phyloP scores from a whole-genome alignment of 192 early-diverging fungal genomes.

The Jimgerdemannia flammicorona region DNA sequence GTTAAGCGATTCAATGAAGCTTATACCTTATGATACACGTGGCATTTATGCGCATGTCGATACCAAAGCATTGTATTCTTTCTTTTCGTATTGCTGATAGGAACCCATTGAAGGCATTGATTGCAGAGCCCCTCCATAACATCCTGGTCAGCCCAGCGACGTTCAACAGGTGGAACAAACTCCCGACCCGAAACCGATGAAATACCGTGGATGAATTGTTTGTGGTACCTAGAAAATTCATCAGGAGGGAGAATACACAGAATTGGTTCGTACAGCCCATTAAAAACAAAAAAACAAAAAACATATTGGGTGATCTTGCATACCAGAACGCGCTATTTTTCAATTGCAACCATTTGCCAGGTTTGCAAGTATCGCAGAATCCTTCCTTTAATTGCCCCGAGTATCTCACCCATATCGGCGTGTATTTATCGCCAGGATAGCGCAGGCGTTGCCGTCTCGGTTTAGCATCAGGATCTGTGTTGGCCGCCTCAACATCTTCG shows the following conservation, averaged over 20 bases:
- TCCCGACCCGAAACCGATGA: conserved; percentile 79
- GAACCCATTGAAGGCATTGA: conserved; percentile 81
- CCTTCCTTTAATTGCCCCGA: conserved; percentile 76
- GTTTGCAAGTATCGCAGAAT: conserved; percentile 76
- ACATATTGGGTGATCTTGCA: background rate
- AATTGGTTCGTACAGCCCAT: background rate
- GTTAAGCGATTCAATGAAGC: conserved; percentile 2
- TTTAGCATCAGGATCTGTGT: conserved; percentile 43
- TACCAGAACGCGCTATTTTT: conserved; percentile 88
- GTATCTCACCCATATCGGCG: conserved; percentile 79
- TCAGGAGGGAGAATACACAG: background rate
- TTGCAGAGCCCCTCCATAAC: conserved; percentile 78
- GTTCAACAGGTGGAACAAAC: conserved; percentile 70
- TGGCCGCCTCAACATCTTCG: conserved; percentile 38
- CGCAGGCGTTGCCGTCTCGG: conserved; percentile 72
- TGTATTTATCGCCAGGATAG: conserved; percentile 72
- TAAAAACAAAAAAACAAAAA: conserved; percentile 8
- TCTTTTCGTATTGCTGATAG: conserved; percentile 70
- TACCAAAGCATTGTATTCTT: conserved; percentile 81
- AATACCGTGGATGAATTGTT: conserved; percentile 84
- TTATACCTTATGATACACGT: conserved; percentile 75
- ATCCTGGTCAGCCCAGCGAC: conserved; percentile 63
- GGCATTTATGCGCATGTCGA: conserved; percentile 84
- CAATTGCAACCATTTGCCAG: conserved; percentile 84
- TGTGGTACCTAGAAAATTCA: conserved; percentile 61